Base-by-base conservation (phyloP, 148 eudicot species). In the Salicornia ramosissima region DNA sequence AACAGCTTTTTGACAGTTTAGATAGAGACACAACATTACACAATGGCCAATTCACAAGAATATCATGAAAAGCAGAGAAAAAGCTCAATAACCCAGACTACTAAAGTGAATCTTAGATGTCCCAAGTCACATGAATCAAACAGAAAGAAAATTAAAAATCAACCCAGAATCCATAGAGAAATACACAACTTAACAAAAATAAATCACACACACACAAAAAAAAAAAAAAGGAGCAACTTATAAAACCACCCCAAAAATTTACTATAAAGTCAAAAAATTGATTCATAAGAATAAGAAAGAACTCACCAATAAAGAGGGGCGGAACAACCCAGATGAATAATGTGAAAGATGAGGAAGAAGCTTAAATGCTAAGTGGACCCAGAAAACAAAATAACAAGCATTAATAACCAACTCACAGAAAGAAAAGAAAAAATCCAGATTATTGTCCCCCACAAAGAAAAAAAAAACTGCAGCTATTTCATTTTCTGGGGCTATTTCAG, bases 1-100 rank as follows among this genome's bases (percentile, higher is more conserved):
- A 55, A 64, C 51, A 36, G n/a, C 63, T 52, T 69, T 77, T 59
- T 53, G 69, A 54, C 33, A 72, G 11, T 31, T 68, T 52, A 77
- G 80, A 78, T 36, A 73, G 69, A 68, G 74, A 63, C 77, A 52
- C 12, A 52, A 43, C 69, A 43, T 13, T 33, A 36, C 73, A 70
- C 75, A 61, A 63, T 43, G 31, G 52, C 73, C 80, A 54, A 62
- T 33, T 14, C 28, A 43, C 10, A 21, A 28, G 1, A 34, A 34
- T 47, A n/a, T 43, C 70, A 56, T 54, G 25, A 11, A 12, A 46
- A 21, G 26, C 25, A 50, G 12, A n/a, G 8, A 47, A 53, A 55
- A 65, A 16, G 40, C 34, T 39, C 45, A 54, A 54, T n/a, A 66
- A 55, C 54, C 43, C 80, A 73, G 65, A 64, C 24, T 68, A 42